A percentile compares a stretch with the other conserved stretches of the same genome.
Conservation (phyloP, 225 moss, liverwort and hornwort species). For the Pseudoscleropodium purum region DNA sequence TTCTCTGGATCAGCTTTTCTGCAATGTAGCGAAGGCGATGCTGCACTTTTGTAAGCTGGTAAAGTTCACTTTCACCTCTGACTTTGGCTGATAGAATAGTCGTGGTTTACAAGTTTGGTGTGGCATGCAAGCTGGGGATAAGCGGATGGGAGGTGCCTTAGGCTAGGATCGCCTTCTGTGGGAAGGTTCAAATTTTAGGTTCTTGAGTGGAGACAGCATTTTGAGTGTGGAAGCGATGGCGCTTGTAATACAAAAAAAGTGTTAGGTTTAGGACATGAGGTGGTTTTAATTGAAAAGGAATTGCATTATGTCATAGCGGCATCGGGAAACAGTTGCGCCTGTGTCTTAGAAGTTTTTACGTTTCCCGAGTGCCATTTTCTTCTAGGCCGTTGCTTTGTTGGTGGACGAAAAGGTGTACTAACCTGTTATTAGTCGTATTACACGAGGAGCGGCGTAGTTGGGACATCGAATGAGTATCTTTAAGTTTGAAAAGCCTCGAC, state of each 20-base stretch:
- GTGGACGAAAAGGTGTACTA: not conserved
- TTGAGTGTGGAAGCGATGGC: not conserved
- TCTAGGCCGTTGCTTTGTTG: not conserved
- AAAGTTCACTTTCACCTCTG: not conserved
- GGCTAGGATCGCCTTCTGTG: constrained; percentile 3
- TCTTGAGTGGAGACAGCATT: constrained; percentile 1
- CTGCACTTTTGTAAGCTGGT: constrained; percentile 25
- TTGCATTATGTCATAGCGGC: not conserved
- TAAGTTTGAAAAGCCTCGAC: not conserved
- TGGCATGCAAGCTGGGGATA: not conserved
- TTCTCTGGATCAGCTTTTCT: constrained; percentile 1
- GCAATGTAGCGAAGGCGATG: constrained; percentile 37
- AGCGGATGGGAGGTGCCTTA: not conserved
- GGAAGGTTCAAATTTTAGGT: not conserved
- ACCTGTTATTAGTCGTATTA: not conserved
- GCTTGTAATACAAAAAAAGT: not conserved
- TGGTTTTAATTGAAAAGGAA: not conserved
- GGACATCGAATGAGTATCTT: not conserved
- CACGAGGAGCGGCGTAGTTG: not conserved
- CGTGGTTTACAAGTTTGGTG: not conserved
- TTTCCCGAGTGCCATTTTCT: not conserved
- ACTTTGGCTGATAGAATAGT: not conserved
- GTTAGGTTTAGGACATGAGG: constrained; percentile 1
- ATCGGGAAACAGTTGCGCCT: not conserved
- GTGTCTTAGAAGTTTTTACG: not conserved